Conservation (phyloP, 768 basidiomycete species). For the Suillus spraguei region DNA sequence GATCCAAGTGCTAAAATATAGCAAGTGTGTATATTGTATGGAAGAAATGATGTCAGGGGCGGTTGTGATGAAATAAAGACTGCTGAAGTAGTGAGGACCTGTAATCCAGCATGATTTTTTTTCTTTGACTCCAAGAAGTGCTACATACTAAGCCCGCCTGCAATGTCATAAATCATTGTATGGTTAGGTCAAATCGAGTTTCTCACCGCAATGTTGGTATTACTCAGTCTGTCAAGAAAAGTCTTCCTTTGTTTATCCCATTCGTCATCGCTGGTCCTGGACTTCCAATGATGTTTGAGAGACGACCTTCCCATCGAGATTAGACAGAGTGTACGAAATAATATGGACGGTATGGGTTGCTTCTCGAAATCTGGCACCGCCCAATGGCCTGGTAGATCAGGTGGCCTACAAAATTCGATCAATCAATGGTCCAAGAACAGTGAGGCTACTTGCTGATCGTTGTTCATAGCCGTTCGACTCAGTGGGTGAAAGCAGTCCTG, state of each 20-base stretch:
- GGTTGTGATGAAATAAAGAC: not conserved
- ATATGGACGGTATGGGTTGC: not conserved
- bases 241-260: not conserved
- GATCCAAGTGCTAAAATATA: no score
- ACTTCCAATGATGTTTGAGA: not conserved
- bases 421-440: not conserved
- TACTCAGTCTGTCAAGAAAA: not conserved
- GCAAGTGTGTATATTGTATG: no score
- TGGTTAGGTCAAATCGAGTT: not conserved
- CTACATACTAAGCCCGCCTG: not conserved
- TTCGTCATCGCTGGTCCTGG: not conserved
- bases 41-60: no score
- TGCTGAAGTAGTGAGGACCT: not conserved
- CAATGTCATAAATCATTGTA: not conserved
- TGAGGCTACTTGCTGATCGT: not conserved
- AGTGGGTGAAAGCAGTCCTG: no score
- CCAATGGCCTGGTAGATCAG: not conserved
- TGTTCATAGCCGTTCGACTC: no score
- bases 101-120: not conserved
- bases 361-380: not conserved
- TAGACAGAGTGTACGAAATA: constrained; percentile 1
- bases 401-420: not conserved
- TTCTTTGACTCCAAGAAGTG: not conserved
- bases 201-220: constrained; percentile 2
- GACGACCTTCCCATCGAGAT: not conserved